phyloP scores from a whole-genome alignment of 306 rosid genomes.

The Cucumis cinereus region DNA sequence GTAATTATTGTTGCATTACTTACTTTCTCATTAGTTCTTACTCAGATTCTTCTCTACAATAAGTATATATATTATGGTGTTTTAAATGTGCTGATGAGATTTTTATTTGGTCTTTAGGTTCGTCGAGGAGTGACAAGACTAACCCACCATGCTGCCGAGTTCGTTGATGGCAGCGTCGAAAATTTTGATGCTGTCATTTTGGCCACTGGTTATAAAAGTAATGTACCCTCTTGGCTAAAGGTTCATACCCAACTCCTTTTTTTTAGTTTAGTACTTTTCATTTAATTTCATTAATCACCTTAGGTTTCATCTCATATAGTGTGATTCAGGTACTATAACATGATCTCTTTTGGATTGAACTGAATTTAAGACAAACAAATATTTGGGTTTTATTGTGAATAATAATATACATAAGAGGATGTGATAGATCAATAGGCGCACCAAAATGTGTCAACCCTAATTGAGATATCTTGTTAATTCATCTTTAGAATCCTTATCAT shows the following conservation, averaged over 20 bases:
- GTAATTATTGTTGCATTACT: constrained; percentile 9
- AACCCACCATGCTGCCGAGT: background rate
- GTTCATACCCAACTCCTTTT: background rate
- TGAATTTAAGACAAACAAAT: too few relatives aligned
- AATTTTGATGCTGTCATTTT: constrained; percentile 10
- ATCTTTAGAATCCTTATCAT: too few relatives aligned
- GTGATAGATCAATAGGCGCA: too few relatives aligned
- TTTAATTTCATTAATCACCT: background rate
- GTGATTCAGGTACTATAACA: too few relatives aligned
- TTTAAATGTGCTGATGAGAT: background rate
- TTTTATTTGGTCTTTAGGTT: background rate
- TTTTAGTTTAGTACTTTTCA: background rate
- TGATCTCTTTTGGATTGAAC: too few relatives aligned
- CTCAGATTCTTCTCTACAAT: background rate
- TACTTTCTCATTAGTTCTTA: background rate
- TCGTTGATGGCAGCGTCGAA: constrained; percentile 3
- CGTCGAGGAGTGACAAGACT: constrained; percentile 6
- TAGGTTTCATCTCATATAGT: too few relatives aligned
- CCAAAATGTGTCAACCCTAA: too few relatives aligned
- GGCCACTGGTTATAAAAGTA: constrained; percentile 17
- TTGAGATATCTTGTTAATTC: too few relatives aligned
- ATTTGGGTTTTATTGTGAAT: too few relatives aligned
- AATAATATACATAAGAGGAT: too few relatives aligned
- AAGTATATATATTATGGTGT: background rate
- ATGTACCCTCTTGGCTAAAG: constrained; percentile 19